Conservation (phyloP, 495 filamentous ascomycete species). For the Penicillium canescens region DNA sequence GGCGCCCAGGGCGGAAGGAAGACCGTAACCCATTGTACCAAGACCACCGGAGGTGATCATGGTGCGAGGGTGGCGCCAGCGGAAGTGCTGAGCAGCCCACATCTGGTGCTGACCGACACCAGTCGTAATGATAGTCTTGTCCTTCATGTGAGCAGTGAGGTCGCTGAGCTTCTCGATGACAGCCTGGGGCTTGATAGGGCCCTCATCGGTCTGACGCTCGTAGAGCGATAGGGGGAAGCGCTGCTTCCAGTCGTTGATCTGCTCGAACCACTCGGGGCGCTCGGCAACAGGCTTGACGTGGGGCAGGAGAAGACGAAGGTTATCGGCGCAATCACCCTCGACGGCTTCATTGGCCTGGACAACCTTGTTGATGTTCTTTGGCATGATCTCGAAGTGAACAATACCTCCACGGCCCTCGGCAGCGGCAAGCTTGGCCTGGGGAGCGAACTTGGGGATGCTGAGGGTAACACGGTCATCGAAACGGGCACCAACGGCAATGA, state of each 20-base stretch:
- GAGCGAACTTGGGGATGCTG: constrained; percentile 55
- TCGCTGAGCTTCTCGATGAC: constrained; percentile 83
- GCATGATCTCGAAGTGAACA: constrained; percentile 65
- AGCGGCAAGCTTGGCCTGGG: constrained; percentile 57
- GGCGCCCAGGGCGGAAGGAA: constrained; percentile 90
- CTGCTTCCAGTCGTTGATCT: constrained; percentile 88
- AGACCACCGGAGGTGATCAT: constrained; percentile 93
- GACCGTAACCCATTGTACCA: constrained; percentile 93
- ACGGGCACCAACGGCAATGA: constrained; percentile 63
- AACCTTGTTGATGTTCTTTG: constrained; percentile 68
- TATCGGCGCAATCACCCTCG: constrained; percentile 62
- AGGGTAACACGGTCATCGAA: constrained; percentile 65
- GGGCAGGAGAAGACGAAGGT: constrained; percentile 71
- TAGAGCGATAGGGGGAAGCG: constrained; percentile 77
- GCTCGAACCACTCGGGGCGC: constrained; percentile 79
- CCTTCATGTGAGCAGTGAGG: constrained; percentile 70
- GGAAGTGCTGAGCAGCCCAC: constrained; percentile 95
- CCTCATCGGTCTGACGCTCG: constrained; percentile 66
- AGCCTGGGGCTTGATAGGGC: constrained; percentile 85
- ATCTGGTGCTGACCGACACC: constrained; percentile 98
- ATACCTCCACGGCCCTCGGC: constrained; percentile 60
- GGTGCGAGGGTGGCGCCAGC: constrained; percentile 84
- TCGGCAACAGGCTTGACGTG: constrained; percentile 60
- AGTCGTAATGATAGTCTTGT: constrained; percentile 82
- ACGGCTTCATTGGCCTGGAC: constrained; percentile 63